Conservation (phyloP, 139 green algal species). For the Chlamydomonas incerta region DNA sequence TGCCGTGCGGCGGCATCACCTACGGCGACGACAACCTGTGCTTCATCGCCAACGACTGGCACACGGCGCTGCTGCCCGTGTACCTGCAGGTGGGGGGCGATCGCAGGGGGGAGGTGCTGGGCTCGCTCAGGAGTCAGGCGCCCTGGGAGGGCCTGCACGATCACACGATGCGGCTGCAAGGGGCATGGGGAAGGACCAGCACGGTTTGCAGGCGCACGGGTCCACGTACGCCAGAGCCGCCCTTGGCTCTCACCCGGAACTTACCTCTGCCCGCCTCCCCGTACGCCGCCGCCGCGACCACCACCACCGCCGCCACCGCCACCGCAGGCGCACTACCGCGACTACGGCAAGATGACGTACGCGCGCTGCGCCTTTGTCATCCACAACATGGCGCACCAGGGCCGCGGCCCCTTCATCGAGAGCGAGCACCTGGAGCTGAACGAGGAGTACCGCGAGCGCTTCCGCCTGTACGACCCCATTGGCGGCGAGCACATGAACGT, state of each 20-base stretch:
- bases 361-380: slow-evolving; percentile 88
- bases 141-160: too few relatives aligned
- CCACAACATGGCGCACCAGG: slow-evolving; percentile 97
- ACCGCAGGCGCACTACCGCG: slow-evolving; percentile 96
- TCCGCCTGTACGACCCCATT: slow-evolving; percentile 88
- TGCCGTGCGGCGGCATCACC: slow-evolving; percentile 82
- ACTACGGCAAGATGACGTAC: slow-evolving; percentile 93
- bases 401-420: slow-evolving; percentile 90
- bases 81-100: slow-evolving; percentile 90
- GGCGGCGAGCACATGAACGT: slow-evolving; percentile 99
- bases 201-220: too few relatives aligned
- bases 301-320: too few relatives aligned
- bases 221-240: too few relatives aligned
- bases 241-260: too few relatives aligned
- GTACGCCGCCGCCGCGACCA: too few relatives aligned
- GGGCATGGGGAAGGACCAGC: too few relatives aligned
- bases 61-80: slow-evolving; percentile 90
- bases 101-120: too few relatives aligned
- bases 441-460: slow-evolving; percentile 77
- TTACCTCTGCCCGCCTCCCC: too few relatives aligned
- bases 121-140: too few relatives aligned
- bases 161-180: too few relatives aligned
- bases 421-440: slow-evolving; percentile 83
- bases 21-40: slow-evolving; percentile 92
- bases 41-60: slow-evolving; percentile 97